Conservation (phyloP, 1,284 basidiomycete genomes). For the Pseudozyma thailandica region DNA sequence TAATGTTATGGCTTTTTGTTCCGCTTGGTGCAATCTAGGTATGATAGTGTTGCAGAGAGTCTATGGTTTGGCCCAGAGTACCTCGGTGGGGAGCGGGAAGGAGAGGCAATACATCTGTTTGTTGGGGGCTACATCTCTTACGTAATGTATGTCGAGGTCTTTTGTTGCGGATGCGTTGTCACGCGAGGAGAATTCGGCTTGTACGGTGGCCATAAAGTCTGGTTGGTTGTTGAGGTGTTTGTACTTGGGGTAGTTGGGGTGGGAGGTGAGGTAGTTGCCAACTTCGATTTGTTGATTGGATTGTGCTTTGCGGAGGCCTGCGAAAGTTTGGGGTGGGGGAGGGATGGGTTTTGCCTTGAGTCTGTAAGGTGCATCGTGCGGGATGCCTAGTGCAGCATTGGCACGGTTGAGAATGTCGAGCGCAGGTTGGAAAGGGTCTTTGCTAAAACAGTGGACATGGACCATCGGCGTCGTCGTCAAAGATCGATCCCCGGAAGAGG, state of each 20-base stretch:
- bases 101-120: conserved; percentile 99
- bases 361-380: neutral
- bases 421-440: conserved; percentile 71
- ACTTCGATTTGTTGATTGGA: neutral
- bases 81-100: conserved; percentile 79
- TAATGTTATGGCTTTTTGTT: neutral
- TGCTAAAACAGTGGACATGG: conserved; percentile 96
- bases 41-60: no score
- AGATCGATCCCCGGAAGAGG: conserved; percentile 10
- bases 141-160: conserved; percentile 75
- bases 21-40: neutral
- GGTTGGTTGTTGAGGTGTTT: neutral
- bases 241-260: conserved; percentile 22
- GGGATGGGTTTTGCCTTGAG: conserved; percentile 19
- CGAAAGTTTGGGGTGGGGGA: conserved; percentile 33
- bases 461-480: conserved; percentile 77
- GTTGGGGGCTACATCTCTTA: conserved; percentile 92
- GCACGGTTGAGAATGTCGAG: conserved; percentile 59
- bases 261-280: conserved; percentile 19
- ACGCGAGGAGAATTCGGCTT: conserved; percentile 2
- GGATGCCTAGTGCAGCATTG: conserved; percentile 45
- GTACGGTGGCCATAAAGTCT: conserved; percentile 8
- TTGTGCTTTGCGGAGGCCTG: conserved; percentile 20
- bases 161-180: conserved; percentile 9
- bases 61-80: conserved; percentile 33